phyloP scores from a whole-genome alignment of 2,329 filamentous ascomycete genomes.

The Microdochium bolleyi region DNA sequence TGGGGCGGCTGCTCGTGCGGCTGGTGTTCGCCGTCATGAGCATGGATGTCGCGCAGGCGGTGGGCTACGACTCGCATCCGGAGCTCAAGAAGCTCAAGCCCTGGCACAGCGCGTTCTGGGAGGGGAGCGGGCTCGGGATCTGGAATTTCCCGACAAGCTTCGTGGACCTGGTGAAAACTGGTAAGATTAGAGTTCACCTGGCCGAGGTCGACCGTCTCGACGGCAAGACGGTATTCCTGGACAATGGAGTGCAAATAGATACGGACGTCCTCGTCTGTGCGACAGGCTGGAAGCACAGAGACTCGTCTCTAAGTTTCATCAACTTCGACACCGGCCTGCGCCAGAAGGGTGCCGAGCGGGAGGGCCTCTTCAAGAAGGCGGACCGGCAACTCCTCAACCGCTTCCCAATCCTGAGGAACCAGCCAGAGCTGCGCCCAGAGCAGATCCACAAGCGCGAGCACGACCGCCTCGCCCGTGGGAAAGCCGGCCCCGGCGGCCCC shows the following conservation, averaged over 20 bases:
- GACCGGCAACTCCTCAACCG: constrained; percentile 40
- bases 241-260: constrained; percentile 28
- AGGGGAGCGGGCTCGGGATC: constrained; percentile 48
- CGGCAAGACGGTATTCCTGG: constrained; percentile 36
- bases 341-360: constrained; percentile 22
- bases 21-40: constrained; percentile 50
- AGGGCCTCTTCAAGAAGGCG: constrained; percentile 27
- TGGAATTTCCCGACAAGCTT: constrained; percentile 52
- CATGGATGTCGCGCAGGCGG: constrained; percentile 44
- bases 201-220: constrained; percentile 43
- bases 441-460: constrained; percentile 32
- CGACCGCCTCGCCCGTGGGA: constrained; percentile 8
- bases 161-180: constrained; percentile 44
- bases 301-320: constrained; percentile 29
- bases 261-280: constrained; percentile 44
- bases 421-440: constrained; percentile 36
- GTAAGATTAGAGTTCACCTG: constrained; percentile 44
- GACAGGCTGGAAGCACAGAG: constrained; percentile 47
- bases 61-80: constrained; percentile 45
- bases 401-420: constrained; percentile 39
- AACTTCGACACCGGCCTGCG: constrained; percentile 38
- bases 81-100: constrained; percentile 46
- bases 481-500: constrained; percentile 8
- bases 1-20: constrained; percentile 48
- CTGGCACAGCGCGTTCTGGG: constrained; percentile 42